A percentile compares a stretch with the other conserved stretches of the same genome.
Conservation (phyloP, 768 basidiomycete genomes). For the Leccinellum rugosiceps region DNA sequence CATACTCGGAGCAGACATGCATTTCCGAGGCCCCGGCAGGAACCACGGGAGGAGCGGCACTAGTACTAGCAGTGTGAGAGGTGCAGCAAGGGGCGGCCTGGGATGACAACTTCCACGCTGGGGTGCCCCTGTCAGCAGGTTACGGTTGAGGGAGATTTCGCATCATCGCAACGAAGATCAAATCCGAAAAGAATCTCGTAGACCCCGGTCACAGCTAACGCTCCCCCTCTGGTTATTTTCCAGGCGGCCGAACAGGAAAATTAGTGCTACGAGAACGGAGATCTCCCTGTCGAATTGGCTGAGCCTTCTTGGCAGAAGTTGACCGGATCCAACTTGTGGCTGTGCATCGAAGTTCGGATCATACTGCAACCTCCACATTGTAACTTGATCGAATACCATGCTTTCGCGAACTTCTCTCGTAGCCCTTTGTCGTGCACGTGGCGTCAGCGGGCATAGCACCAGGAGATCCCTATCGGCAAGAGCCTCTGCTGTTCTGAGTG, state of each 20-base stretch:
- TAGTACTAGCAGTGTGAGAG: constrained; percentile 11
- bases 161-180: constrained; percentile 29
- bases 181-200: constrained; percentile 7
- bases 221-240: background rate
- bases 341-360: constrained; percentile 15
- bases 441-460: constrained; percentile 18
- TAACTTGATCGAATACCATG: constrained; percentile 12
- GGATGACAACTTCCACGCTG: constrained; percentile 28
- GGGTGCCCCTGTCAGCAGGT: constrained; percentile 27
- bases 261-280: background rate
- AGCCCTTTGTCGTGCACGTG: constrained; percentile 8
- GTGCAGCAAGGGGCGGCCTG: constrained; percentile 14
- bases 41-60: constrained; percentile 1
- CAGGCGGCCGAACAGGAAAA: constrained; percentile 5
- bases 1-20: background rate
- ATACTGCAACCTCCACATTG: background rate
- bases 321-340: constrained; percentile 18
- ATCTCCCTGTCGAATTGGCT: background rate
- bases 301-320: no score
- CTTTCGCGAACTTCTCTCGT: constrained; percentile 20
- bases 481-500: constrained; percentile 63
- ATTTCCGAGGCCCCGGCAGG: constrained; percentile 21
- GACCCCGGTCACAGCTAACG: constrained; percentile 21
- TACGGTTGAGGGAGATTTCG: constrained; percentile 9
- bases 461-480: constrained; percentile 53